Conservation (phyloP, 1,284 basidiomycete genomes). For the Mycosarcoma mackinlayi region DNA sequence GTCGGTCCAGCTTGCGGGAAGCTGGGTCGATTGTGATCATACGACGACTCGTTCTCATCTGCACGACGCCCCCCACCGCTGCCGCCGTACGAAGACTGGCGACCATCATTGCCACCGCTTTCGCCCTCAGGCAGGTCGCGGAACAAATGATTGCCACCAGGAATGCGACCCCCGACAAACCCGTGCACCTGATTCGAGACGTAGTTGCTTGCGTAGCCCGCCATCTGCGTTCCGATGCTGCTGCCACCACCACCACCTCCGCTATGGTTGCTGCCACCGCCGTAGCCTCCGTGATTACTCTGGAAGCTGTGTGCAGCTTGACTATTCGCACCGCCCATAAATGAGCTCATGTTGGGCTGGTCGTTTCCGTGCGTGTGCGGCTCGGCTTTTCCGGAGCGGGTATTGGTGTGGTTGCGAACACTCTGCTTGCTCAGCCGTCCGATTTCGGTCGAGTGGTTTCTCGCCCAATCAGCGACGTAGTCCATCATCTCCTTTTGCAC, state of each 20-base stretch:
- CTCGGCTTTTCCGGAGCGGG: constrained; percentile 59
- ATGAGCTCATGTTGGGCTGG: constrained; percentile 41
- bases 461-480: constrained; percentile 58
- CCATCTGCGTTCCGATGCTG: constrained; percentile 45
- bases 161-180: constrained; percentile 35
- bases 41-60: constrained; percentile 20
- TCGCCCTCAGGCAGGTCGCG: constrained; percentile 28
- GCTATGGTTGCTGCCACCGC: constrained; percentile 12
- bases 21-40: constrained; percentile 22
- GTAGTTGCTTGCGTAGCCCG: constrained; percentile 42
- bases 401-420: constrained; percentile 60
- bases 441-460: constrained; percentile 50
- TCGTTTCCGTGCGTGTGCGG: constrained; percentile 55
- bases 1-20: constrained; percentile 45
- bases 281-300: constrained; percentile 19
- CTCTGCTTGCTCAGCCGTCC: constrained; percentile 47
- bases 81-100: constrained; percentile 2
- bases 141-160: constrained; percentile 36
- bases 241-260: constrained; percentile 26
- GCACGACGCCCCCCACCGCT: constrained; percentile 9
- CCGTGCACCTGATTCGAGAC: constrained; percentile 45
- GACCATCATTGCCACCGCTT: constrained; percentile 4
- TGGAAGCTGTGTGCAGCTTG: constrained; percentile 47
- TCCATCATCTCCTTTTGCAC: constrained; percentile 64
- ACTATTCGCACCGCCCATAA: constrained; percentile 47